Base-by-base conservation (phyloP, 768 basidiomycete genomes). In the Serpula lacrymans region DNA sequence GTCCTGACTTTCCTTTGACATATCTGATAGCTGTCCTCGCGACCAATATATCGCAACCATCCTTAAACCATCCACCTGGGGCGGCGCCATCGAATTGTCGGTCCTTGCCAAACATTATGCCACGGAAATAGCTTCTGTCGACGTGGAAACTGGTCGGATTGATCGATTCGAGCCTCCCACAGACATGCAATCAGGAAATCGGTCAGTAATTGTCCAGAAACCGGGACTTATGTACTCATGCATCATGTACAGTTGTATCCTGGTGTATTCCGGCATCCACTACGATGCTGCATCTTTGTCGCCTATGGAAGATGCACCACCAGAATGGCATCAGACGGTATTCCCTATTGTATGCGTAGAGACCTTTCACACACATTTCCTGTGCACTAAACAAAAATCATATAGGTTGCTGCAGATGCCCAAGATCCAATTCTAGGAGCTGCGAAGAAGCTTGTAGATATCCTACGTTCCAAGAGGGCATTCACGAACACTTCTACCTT, bases 201-300 rank as follows among this genome's bases (percentile, higher is more conserved):
- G 62, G 54, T 63, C 18, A 26, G 43, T 3, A 1, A 13, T 30
- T 20, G 28, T 22, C 31, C 11, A 23, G 3, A 16, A 13, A 13
- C 13, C 1, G 9, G 27, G 27, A 17, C 38, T 16, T 27, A n/a
- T 20, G 22, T 41, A 21, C 34, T 36, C 16, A 39, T 17, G 37
- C n/a, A 44, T 44, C 35, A 12, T 43, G 28, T 42, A 58, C 59
- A 72, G 84, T 14, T 84, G 81, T 42, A 60, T 96, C 11, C 56
- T 97, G n/a, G 71, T 97, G 4, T 98, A 98, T 65, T 91, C 88
- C 0, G 95, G 95, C 3, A 96, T 97, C 33, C 94, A 98, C 60
- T 99, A 99, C 62, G 95, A 99, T 60, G 89, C 89, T 7, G 79
- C 85, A 5, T 83, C 88, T 1, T 66, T 94, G 28, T 80, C 94